Evolutionary conservation across 2,329 filamentous ascomycete species (phyloP).

Genomic region (Neopestalotiopsis rosae): DNA sequence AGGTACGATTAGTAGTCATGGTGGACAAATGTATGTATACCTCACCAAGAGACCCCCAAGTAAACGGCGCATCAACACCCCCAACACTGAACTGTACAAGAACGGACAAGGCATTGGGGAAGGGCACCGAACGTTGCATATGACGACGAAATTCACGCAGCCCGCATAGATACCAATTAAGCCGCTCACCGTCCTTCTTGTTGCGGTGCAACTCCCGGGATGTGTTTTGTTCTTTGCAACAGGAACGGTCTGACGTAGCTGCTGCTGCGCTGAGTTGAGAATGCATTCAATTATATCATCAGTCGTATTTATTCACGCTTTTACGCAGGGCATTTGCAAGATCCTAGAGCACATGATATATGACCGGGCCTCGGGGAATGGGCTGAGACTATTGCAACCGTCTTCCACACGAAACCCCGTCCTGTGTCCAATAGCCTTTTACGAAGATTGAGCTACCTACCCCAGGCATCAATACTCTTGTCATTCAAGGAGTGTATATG

Average conservation of each 20-base stretch:
- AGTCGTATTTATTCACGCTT: neutral
- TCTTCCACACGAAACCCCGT: neutral
- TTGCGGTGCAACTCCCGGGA: slow-evolving; percentile 23
- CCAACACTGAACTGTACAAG: neutral
- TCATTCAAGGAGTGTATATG: neutral
- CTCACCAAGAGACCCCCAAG: slow-evolving; percentile 24
- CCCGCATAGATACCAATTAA: slow-evolving; percentile 22
- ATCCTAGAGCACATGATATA: neutral
- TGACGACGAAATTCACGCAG: slow-evolving; percentile 31
- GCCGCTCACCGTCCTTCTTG: slow-evolving; percentile 7
- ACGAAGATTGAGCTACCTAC: too few species aligned
- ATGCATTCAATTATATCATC: neutral
- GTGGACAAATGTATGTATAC: slow-evolving; percentile 20
- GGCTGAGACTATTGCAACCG: neutral
- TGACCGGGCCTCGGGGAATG: neutral
- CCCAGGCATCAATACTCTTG: neutral
- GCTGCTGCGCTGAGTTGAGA: neutral
- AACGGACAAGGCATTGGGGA: slow-evolving; percentile 23
- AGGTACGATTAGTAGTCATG: slow-evolving; percentile 19
- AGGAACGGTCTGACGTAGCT: slow-evolving; percentile 11
- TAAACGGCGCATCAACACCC: neutral
- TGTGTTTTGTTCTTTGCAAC: slow-evolving; percentile 21
- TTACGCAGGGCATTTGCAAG: neutral
- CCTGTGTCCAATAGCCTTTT: neutral
- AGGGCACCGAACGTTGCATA: slow-evolving; percentile 33